These are phyloP conservation scores for Trichoderma gamsii DNA, from an alignment of 495 filamentous ascomycete species.

Conservation along the genomic window DNA sequence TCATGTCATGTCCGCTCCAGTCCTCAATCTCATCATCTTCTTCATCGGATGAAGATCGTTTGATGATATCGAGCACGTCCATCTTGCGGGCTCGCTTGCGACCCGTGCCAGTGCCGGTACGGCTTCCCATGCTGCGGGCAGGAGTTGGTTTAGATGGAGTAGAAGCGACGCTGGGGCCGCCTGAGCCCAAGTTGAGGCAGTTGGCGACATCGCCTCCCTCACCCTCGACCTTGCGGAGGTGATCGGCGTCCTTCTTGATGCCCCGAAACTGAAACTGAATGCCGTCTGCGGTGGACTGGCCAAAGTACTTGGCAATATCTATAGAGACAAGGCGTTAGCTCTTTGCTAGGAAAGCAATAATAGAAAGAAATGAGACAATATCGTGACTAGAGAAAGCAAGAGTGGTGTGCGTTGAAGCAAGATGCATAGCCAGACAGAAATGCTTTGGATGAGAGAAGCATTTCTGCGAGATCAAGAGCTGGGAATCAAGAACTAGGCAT, in stretches of 20 bases:
- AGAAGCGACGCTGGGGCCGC: not conserved
- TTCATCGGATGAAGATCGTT: conserved; percentile 12
- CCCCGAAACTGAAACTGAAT: conserved; percentile 43
- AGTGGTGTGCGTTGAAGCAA: not conserved
- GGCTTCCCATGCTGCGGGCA: not conserved
- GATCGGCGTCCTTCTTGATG: conserved; percentile 36
- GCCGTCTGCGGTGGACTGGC: conserved; percentile 36
- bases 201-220: conserved; percentile 25
- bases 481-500: conserved; percentile 14
- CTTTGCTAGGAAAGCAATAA: not conserved
- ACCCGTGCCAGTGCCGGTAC: not conserved
- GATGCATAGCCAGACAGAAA: not conserved
- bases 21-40: conserved; percentile 23
- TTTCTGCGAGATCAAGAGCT: not conserved
- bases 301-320: conserved; percentile 41
- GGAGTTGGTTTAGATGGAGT: conserved; percentile 18
- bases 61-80: conserved; percentile 22
- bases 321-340: conserved; percentile 12
- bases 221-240: conserved; percentile 31
- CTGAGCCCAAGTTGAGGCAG: conserved; percentile 15
- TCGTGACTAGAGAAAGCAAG: conserved; percentile 10
- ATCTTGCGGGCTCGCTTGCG: conserved; percentile 3
- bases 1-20: conserved; percentile 22
- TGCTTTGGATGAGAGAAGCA: not conserved
- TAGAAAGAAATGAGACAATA: not conserved